Percentiles rank a stretch among this genome's conserved stretches.
phyloP scores from a whole-genome alignment of 2,329 filamentous ascomycete species.

The Botrytis pseudocinerea region DNA sequence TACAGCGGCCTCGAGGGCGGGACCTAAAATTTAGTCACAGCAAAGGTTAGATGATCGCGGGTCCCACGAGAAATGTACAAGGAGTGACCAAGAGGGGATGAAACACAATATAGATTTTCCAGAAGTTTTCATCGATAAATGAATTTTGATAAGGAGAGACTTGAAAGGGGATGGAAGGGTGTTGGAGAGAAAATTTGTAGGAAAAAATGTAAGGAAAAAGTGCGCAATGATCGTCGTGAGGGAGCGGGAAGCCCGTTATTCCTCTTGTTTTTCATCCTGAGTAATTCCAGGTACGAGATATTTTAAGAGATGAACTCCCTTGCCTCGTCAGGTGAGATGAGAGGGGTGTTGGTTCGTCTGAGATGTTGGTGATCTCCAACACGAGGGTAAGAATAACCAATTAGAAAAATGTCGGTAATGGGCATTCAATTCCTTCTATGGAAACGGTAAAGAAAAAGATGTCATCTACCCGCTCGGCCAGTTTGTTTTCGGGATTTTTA shows the following conservation, averaged over 20 bases:
- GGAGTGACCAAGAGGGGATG: slow-evolving; percentile 11
- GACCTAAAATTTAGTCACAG: not conserved
- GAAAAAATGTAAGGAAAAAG: slow-evolving; percentile 18
- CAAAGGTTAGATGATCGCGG: slow-evolving; percentile 1
- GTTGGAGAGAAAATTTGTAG: not conserved
- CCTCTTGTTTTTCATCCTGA: not conserved
- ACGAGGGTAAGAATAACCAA: slow-evolving; percentile 2
- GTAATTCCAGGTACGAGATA: slow-evolving; percentile 1
- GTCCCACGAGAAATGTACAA: not conserved
- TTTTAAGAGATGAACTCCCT: not conserved
- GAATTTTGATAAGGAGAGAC: not conserved
- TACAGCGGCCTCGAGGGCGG: slow-evolving; percentile 1
- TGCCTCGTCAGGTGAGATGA: not conserved
- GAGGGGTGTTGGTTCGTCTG: slow-evolving; percentile 9
- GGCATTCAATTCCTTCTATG: not conserved
- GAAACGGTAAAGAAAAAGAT: not conserved
- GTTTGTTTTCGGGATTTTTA: not conserved
- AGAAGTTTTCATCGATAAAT: not conserved
- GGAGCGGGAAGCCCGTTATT: slow-evolving; percentile 6
- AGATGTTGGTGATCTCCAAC: slow-evolving; percentile 1
- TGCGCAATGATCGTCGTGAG: slow-evolving; percentile 12
- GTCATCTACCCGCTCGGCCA: not conserved
- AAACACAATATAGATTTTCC: not conserved
- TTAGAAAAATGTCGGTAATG: not conserved
- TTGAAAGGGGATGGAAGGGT: not conserved